Evolutionary conservation across 1,284 basidiomycete genomes (phyloP), one percentile per base, ranked within the genome.

Genomic region (Melampsora occidentalis): DNA sequence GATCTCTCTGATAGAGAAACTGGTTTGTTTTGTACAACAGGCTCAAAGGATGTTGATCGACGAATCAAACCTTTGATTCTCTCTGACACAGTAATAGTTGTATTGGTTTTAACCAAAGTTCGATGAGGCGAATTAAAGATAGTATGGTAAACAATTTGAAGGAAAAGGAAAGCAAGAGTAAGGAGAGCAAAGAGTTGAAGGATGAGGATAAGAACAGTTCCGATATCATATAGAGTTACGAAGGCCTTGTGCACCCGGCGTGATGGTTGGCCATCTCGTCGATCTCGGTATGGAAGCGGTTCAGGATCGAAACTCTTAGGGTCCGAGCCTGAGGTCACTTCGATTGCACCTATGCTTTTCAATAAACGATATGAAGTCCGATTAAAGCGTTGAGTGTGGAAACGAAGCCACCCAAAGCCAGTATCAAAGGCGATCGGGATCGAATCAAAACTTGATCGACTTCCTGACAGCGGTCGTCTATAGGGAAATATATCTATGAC

Each of bases 381-480:
- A 59, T 59, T 59, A 9, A 59, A 59, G n/a, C 53, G 53, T 31
- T 59, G n/a, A 10, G 53, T 59, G 18, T 59, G 53, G 28, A 59
- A 22, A 31, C 53, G 28, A 59, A 59, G 4, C 53, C 53, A 59
- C 12, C 53, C 53, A 31, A 59, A 59, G 53, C 53, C 53, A 25
- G 28, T 59, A 22, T 59, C 53, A 31, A 59, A 59, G 22, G 9
- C 16, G n/a, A 59, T 59, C 20, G 53, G 53, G 25, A 25, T 10
- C 14, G 53, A 10, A 31, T 59, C 53, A 31, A 25, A 22, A 22
- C 22, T 25, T 59, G 22, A 31, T 16, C 28, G 22, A 31, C 22
- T 25, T 22, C 22, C 28, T 22, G 53, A 59, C 16, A 46, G 46
- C 46, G 16, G 46, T 46, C 46, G 46, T 31, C 53, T 10, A 22